Base-by-base conservation (phyloP, 768 basidiomycete genomes). In the Artomyces pyxidatus region DNA sequence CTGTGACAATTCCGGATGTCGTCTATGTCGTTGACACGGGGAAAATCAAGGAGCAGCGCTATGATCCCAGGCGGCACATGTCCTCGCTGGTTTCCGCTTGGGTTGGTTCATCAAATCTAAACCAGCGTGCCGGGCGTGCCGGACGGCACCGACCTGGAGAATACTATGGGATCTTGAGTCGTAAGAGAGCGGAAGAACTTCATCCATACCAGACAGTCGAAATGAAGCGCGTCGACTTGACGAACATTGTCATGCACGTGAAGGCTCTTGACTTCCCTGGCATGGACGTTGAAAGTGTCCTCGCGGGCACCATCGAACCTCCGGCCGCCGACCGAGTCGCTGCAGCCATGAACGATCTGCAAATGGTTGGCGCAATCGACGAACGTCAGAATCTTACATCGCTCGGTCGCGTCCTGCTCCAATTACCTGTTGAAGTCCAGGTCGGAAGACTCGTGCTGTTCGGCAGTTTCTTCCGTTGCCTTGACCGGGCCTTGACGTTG, bases 161-260 rank as follows among this genome's bases (percentile, higher is more conserved):
- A 61, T 98, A 97, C 66, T 96, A 76, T 62, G 90, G 91, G 30
- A 76, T 97, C 42, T 65, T 96, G 25, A 76, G 88, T 42, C 74
- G 74, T 49, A 65, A 69, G 12, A 81, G 83, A 45, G 77, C 83
- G 3, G 68, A 69, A 14, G 65, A 70, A 10, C 72, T 97, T 41
- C 73, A 80, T 45, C 76, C 87, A 23, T 84, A 95, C 61, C 91
- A 93, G 63, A 83, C 83, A 1, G 94, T 96, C 30, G 94, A 96
- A 70, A 97, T 97, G 92, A 90, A 90, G 62, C 77, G 92, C 28
- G 80, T 85, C 11, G 91, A 93, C 64, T 63, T 95, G 57, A 88
- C 81, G 58, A 91, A 92, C 60, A 85, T 94, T 41, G 90, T 95
- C 14, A 97, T 97, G 93, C 93, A 93, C 62, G 80, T 97, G 64